Evolutionary conservation across 2,329 filamentous ascomycete species (phyloP).

Genomic region (Lasiodiplodia citricola): DNA sequence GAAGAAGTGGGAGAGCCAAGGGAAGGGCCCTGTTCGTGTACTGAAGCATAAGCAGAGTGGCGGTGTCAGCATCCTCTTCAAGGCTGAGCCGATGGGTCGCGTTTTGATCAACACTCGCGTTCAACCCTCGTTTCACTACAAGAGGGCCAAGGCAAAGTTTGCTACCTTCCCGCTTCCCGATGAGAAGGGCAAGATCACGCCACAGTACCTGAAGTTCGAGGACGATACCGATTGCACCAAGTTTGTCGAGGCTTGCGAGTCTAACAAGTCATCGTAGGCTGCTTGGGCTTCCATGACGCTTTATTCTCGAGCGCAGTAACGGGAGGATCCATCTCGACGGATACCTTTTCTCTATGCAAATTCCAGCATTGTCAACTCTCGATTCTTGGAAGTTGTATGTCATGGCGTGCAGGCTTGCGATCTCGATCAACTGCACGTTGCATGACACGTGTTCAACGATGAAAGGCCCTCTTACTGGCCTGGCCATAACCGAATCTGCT

Average conservation of each 20-base stretch:
- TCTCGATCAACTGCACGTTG: neutral
- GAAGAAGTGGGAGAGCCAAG: conserved; percentile 40
- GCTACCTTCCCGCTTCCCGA: conserved; percentile 35
- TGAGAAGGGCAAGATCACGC: conserved; percentile 35
- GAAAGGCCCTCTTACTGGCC: neutral
- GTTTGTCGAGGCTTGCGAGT: conserved; percentile 29
- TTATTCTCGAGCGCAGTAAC: neutral
- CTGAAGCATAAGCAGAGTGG: conserved; percentile 43
- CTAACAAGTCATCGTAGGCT: conserved; percentile 11
- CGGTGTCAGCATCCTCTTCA: conserved; percentile 41
- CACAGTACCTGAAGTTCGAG: conserved; percentile 37
- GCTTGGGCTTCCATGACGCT: neutral
- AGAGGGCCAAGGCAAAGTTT: conserved; percentile 35
- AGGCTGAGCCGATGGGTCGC: conserved; percentile 37
- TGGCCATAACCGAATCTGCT: neutral
- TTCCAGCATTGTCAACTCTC: neutral
- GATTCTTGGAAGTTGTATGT: neutral
- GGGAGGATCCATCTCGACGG: neutral
- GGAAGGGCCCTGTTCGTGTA: conserved; percentile 42
- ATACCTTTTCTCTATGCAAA: neutral
- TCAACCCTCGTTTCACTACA: conserved; percentile 35
- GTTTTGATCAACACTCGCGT: conserved; percentile 42
- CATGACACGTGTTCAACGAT: neutral
- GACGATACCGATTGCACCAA: conserved; percentile 38
- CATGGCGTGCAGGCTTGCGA: neutral